These are phyloP conservation scores for Pleoardoris graminearum DNA, from an alignment of 2,329 filamentous ascomycete species.

Conservation along the genomic window DNA sequence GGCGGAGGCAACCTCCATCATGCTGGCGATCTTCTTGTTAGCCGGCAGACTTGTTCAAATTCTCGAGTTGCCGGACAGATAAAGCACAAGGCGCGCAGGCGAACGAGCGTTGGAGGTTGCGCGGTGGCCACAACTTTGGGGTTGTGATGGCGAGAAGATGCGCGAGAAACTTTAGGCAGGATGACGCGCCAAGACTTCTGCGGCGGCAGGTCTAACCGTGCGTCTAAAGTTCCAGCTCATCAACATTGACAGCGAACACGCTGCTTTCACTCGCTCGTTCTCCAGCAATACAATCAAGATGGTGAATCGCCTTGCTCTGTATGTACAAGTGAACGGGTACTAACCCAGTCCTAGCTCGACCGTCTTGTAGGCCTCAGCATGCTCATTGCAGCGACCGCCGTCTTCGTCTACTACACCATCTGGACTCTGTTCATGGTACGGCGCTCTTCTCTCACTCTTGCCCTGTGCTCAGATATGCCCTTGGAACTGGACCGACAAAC, in stretches of 20 bases:
- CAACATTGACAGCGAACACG: conserved; percentile 16
- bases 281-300: conserved; percentile 29
- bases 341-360: conserved; percentile 71
- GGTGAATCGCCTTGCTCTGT: conserved; percentile 16
- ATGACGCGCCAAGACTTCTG: conserved; percentile 9
- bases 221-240: conserved; percentile 19
- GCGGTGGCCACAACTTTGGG: background rate
- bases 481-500: too few relatives aligned
- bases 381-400: conserved; percentile 71
- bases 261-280: conserved; percentile 22
- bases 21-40: conserved; percentile 8
- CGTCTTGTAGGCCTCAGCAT: conserved; percentile 78
- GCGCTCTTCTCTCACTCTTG: background rate
- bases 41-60: background rate
- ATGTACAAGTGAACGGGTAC: background rate
- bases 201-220: conserved; percentile 8
- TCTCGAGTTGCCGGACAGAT: background rate
- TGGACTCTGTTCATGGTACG: conserved; percentile 97
- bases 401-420: conserved; percentile 91
- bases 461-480: too few relatives aligned
- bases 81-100: background rate
- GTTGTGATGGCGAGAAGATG: conserved; percentile 13
- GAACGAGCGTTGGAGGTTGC: background rate
- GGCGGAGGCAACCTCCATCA: conserved; percentile 49
- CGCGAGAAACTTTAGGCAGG: conserved; percentile 33